These are phyloP conservation scores for Periconia digitata DNA, from an alignment of 2,329 filamentous ascomycete genomes.

Conservation along the genomic window DNA sequence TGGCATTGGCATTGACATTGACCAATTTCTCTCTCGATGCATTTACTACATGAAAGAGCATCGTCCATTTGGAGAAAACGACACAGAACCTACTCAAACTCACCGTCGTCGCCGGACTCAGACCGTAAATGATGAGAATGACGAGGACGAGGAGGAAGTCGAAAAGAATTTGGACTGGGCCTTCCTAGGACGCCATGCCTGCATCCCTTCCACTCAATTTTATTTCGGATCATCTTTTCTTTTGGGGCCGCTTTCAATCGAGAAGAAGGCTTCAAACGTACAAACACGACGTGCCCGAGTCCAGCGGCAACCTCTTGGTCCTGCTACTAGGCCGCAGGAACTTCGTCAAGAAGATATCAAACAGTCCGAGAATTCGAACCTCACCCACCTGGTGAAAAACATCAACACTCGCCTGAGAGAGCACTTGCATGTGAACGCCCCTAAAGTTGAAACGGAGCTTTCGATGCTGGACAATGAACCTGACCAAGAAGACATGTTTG, in stretches of 20 bases:
- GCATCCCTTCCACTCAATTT: conserved; percentile 70
- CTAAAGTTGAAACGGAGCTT: conserved; percentile 48
- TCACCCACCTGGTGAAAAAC: conserved; percentile 75
- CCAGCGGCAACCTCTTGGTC: conserved; percentile 66
- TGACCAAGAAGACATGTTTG: conserved; percentile 42
- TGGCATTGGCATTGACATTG: conserved; percentile 77
- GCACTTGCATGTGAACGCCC: conserved; percentile 39
- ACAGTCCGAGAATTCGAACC: conserved; percentile 73
- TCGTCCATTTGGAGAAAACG: conserved; percentile 45
- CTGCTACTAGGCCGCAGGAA: conserved; percentile 74
- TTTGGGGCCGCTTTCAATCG: conserved; percentile 82
- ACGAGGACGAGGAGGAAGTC: conserved; percentile 64
- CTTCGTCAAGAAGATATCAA: conserved; percentile 73
- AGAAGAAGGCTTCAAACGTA: conserved; percentile 76
- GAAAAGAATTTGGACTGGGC: conserved; percentile 82
- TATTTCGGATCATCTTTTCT: conserved; percentile 82
- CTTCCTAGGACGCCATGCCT: conserved; percentile 75
- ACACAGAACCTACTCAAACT: conserved; percentile 55
- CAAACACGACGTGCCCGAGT: conserved; percentile 69
- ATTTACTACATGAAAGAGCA: conserved; percentile 79
- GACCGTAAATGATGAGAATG: conserved; percentile 53
- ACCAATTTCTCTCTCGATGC: conserved; percentile 89
- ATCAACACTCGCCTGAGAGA: conserved; percentile 65
- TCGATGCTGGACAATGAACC: conserved; percentile 39
- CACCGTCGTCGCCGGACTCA: conserved; percentile 52